phyloP scores from a whole-genome alignment of 2,329 filamentous ascomycete species.

The Penicillium sp. region DNA sequence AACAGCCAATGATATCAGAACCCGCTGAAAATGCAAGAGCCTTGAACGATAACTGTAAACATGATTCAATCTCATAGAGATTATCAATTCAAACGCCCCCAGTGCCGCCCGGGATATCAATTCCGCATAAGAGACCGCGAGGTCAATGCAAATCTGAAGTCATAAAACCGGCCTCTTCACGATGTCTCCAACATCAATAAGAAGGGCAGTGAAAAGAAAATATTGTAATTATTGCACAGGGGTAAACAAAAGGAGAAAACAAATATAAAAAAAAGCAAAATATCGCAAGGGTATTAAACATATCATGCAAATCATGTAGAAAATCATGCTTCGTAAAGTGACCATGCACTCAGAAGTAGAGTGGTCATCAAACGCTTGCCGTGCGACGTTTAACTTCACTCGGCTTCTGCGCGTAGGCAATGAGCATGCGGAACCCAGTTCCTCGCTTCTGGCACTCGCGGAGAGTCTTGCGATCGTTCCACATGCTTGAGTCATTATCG shows the following conservation, averaged over 20 bases:
- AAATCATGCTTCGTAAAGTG: constrained; percentile 14
- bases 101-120: not conserved
- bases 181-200: constrained; percentile 1
- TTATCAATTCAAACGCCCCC: not conserved
- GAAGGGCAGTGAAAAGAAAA: not conserved
- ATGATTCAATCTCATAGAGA: not conserved
- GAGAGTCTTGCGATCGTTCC: constrained; percentile 74
- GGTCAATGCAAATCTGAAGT: constrained; percentile 23
- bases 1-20: not conserved
- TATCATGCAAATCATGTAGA: constrained; percentile 16
- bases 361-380: constrained; percentile 43
- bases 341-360: constrained; percentile 10
- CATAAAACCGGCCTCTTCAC: constrained; percentile 7
- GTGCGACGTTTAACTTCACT: constrained; percentile 48
- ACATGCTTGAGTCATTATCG: constrained; percentile 68
- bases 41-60: constrained; percentile 10
- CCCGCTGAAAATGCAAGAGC: not conserved
- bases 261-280: not conserved
- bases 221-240: not conserved
- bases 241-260: not conserved
- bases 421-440: constrained; percentile 86
- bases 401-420: constrained; percentile 88
- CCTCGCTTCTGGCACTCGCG: constrained; percentile 84
- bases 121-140: constrained; percentile 16
- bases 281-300: constrained; percentile 15